phyloP scores from a whole-genome alignment of 1,139 yeast genomes.

The Pichia sp. region DNA sequence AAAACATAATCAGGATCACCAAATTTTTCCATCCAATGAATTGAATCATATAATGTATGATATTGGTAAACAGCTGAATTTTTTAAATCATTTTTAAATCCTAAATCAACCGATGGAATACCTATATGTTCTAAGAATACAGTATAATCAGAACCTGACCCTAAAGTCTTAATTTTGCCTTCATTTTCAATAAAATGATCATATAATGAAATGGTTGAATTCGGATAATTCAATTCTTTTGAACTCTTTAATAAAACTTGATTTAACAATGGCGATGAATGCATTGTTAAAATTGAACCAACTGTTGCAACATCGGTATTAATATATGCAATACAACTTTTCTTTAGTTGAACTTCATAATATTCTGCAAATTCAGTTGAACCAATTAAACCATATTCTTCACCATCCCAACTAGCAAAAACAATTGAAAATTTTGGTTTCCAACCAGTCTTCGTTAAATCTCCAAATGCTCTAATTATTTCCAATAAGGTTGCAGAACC shows the following conservation, averaged over 20 bases:
- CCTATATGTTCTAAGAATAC: constrained; percentile 64
- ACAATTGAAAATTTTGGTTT: constrained; percentile 54
- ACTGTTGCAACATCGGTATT: constrained; percentile 57
- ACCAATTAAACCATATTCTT: constrained; percentile 62
- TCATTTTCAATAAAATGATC: constrained; percentile 47
- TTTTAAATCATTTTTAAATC: constrained; percentile 36
- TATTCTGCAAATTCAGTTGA: constrained; percentile 68
- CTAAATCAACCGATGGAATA: constrained; percentile 55
- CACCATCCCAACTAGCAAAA: constrained; percentile 71
- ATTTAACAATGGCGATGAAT: constrained; percentile 49
- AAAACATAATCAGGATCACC: constrained; percentile 54
- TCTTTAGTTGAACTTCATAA: constrained; percentile 34
- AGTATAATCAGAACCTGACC: constrained; percentile 66
- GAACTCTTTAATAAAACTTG: constrained; percentile 36
- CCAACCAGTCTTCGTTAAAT: constrained; percentile 49
- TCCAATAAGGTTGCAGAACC: constrained; percentile 59
- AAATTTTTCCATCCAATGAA: constrained; percentile 54
- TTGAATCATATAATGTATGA: constrained; percentile 65
- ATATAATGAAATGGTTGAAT: constrained; percentile 37
- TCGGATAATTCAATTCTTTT: constrained; percentile 44
- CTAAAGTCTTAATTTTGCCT: constrained; percentile 39
- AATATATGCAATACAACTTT: constrained; percentile 49
- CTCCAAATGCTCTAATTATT: constrained; percentile 48
- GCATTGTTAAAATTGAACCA: constrained; percentile 42
- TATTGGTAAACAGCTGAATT: constrained; percentile 53